phyloP scores from a whole-genome alignment of 768 basidiomycete species.

The Lactarius vividus region DNA sequence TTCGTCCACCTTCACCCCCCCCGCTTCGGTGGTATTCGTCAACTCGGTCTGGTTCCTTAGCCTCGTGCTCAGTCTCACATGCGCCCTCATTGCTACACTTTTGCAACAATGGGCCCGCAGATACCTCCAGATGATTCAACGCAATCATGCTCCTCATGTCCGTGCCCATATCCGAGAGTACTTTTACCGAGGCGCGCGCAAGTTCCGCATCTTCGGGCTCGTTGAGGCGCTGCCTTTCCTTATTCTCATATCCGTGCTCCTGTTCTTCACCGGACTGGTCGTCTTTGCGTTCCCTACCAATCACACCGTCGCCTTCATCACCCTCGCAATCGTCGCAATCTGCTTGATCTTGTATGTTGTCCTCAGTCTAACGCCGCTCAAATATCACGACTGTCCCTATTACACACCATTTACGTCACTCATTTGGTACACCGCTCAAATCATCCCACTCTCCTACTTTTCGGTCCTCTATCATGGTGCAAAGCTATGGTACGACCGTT shows the following conservation, averaged over 20 bases:
- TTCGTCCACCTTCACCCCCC: background rate
- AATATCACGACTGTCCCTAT: conserved; percentile 1
- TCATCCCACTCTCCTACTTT: background rate
- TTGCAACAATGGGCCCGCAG: conserved; percentile 10
- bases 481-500: background rate
- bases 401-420: background rate
- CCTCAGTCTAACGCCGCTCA: background rate
- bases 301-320: background rate
- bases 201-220: conserved; percentile 40
- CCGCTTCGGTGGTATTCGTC: background rate
- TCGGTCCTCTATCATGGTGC: background rate
- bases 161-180: conserved; percentile 9
- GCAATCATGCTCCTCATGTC: background rate
- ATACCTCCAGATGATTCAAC: background rate
- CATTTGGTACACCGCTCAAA: background rate
- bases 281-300: conserved; percentile 5
- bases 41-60: conserved; percentile 9
- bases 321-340: background rate
- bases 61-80: conserved; percentile 1
- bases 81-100: conserved; percentile 1
- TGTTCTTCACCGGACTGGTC: conserved; percentile 8
- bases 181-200: conserved; percentile 40
- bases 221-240: conserved; percentile 37
- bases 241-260: background rate
- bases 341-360: background rate